A percentile compares a stretch with the other conserved stretches of the same genome.
Evolutionary conservation across 2,329 filamentous ascomycete genomes (phyloP).

Genomic region (Aspergillus ochraceus): DNA sequence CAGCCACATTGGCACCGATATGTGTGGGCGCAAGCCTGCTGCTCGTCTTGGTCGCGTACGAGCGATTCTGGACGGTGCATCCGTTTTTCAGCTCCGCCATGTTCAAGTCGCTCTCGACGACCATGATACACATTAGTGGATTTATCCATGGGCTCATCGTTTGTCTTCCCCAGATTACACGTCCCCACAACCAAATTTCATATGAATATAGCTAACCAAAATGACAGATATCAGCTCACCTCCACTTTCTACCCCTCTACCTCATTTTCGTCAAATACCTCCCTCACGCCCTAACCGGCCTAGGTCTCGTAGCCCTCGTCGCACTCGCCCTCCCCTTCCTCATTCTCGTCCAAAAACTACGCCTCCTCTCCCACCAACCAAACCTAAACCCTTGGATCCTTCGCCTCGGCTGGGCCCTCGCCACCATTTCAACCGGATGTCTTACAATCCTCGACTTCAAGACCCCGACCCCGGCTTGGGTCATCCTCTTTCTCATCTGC

Average conservation of each 20-base stretch:
- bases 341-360: slow-evolving; percentile 17
- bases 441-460: slow-evolving; percentile 36
- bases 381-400: slow-evolving; percentile 41
- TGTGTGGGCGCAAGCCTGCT: slow-evolving; percentile 34
- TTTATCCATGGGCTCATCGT: slow-evolving; percentile 47
- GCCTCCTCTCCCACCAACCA: slow-evolving; percentile 5
- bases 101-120: slow-evolving; percentile 36
- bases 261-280: slow-evolving; percentile 37
- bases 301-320: slow-evolving; percentile 40
- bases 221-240: slow-evolving; percentile 39
- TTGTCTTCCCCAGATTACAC: slow-evolving; percentile 15
- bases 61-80: slow-evolving; percentile 32
- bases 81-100: slow-evolving; percentile 40
- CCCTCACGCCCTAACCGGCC: slow-evolving; percentile 35
- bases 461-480: slow-evolving; percentile 37
- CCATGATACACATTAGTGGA: slow-evolving; percentile 43
- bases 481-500: slow-evolving; percentile 37
- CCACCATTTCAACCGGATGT: slow-evolving; percentile 37
- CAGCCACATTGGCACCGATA: slow-evolving; percentile 42
- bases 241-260: slow-evolving; percentile 48
- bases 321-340: slow-evolving; percentile 26
- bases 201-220: not conserved
- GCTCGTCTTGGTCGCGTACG: slow-evolving; percentile 36
- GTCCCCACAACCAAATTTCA: not conserved
- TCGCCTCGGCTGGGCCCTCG: slow-evolving; percentile 44